Base-by-base conservation (phyloP, 2,329 filamentous ascomycete genomes). In the Paecilomyces variotii region DNA sequence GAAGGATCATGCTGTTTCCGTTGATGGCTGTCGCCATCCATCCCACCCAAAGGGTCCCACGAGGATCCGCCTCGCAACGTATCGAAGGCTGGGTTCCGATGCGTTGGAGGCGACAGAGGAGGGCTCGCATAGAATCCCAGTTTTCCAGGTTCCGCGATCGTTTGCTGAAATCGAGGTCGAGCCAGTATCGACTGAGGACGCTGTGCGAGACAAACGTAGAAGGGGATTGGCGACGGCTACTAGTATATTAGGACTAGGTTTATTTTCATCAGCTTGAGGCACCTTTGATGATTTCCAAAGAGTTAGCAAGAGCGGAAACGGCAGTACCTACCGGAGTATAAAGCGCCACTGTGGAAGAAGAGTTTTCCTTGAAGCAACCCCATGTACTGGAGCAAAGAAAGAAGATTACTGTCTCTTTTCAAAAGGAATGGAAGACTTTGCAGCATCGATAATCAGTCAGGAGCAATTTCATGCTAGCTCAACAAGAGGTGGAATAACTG, bases 11-110 rank as follows among this genome's bases (percentile, higher is more conserved):
- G 84, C 79, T 88, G 87, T 83, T 88, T 87, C 80, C 86, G 82
- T 71, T 85, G 81, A 72, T 83, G 85, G 76, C 84, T 84, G 79
- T 87, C 84, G 77, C 88, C 86, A 80, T 93, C 90, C 90, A 94
- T 94, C 72, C 84, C 86, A 79, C 79, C 73, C 70, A 78, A 76
- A 73, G 78, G 74, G 74, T 80, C 76, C 73, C 76, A 75, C 70
- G 76, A 73, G 75, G 78, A 78, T 74, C 79, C 78, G 76, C 78
- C 79, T 76, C 80, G 76, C 76, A 79, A 79, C 76, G 82, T 80
- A 80, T 83, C 80, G 72, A 84, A 72, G 74, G 74, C 68, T 70
- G 74, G 59, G 61, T 68, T 80, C 80, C 82, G 83, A 79, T 84
- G 82, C 78, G 82, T 82, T 79, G 80, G 82, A 79, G 85, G 85